Evolutionary conservation across 768 basidiomycete genomes (phyloP).

Genomic region (Naganishia antarctica): DNA sequence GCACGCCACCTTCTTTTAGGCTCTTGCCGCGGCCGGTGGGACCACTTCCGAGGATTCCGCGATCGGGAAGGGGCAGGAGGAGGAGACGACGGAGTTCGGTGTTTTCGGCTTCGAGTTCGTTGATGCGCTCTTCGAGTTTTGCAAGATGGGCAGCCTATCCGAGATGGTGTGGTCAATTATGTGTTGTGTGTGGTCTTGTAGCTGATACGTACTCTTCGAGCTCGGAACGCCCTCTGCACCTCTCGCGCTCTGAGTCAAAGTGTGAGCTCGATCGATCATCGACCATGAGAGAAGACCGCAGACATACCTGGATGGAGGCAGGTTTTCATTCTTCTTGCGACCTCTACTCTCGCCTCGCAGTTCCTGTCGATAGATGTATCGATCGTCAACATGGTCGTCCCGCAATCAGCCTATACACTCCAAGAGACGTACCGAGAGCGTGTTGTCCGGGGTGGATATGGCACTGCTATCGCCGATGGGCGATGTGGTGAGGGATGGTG

Average conservation of each 20-base stretch:
- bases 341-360: conserved; percentile 46
- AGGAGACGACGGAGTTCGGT: conserved; percentile 42
- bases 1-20: conserved; percentile 47
- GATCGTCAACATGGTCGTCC: too few species aligned
- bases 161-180: too few species aligned
- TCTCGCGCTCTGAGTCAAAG: conserved; percentile 47
- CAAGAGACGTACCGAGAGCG: background rate
- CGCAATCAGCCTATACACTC: too few species aligned
- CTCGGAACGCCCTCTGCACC: conserved; percentile 50
- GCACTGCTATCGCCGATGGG: background rate
- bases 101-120: conserved; percentile 48
- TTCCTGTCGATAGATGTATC: too few species aligned
- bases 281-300: background rate
- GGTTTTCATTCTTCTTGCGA: conserved; percentile 42
- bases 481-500: conserved; percentile 16
- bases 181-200: background rate
- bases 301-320: conserved; percentile 22
- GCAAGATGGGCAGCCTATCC: conserved; percentile 46
- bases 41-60: conserved; percentile 44
- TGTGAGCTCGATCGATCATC: background rate
- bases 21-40: conserved; percentile 49
- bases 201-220: conserved; percentile 33
- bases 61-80: conserved; percentile 34
- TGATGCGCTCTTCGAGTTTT: conserved; percentile 48
- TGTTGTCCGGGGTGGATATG: conserved; percentile 1